These are phyloP conservation scores for Sclerotinia minor DNA, from an alignment of 2,329 filamentous ascomycete genomes.

Conservation along the genomic window DNA sequence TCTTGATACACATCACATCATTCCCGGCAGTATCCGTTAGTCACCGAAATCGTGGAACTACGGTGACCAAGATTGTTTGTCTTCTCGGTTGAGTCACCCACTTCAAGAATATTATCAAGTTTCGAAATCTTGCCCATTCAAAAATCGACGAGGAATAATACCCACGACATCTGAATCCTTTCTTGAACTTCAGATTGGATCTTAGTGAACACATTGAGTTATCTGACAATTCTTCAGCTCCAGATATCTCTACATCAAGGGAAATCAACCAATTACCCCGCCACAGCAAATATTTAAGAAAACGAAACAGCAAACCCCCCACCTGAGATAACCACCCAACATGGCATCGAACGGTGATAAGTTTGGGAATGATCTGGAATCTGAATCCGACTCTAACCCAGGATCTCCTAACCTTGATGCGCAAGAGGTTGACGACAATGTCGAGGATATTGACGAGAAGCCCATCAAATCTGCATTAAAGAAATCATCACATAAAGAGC, in stretches of 20 bases:
- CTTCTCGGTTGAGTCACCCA: slow-evolving; percentile 27
- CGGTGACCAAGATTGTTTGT: slow-evolving; percentile 19
- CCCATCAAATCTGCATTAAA: slow-evolving; percentile 84
- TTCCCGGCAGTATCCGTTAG: slow-evolving; percentile 9
- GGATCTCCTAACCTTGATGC: slow-evolving; percentile 57
- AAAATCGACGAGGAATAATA: slow-evolving; percentile 11
- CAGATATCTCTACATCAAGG: slow-evolving; percentile 11
- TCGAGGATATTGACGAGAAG: slow-evolving; percentile 60
- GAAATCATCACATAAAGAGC: slow-evolving; percentile 61
- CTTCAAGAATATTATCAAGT: slow-evolving; percentile 25
- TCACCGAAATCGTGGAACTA: slow-evolving; percentile 9
- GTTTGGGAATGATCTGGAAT: slow-evolving; percentile 71
- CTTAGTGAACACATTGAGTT: slow-evolving; percentile 1
- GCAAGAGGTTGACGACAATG: slow-evolving; percentile 57
- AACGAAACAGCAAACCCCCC: slow-evolving; percentile 22
- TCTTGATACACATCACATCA: slow-evolving; percentile 6
- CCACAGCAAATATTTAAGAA: slow-evolving; percentile 25
- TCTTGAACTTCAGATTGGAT: slow-evolving; percentile 9
- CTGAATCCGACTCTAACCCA: slow-evolving; percentile 57
- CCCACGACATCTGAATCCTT: slow-evolving; percentile 11
- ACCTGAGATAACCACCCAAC: slow-evolving; percentile 32
- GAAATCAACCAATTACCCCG: slow-evolving; percentile 24
- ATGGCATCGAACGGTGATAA: slow-evolving; percentile 56
- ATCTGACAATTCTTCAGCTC: background rate
- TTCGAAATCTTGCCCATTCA: slow-evolving; percentile 17